Percentiles rank a stretch among this genome's conserved stretches.
Conservation (phyloP, 2,329 filamentous ascomycete species). For the Xylaria hypoxylon region DNA sequence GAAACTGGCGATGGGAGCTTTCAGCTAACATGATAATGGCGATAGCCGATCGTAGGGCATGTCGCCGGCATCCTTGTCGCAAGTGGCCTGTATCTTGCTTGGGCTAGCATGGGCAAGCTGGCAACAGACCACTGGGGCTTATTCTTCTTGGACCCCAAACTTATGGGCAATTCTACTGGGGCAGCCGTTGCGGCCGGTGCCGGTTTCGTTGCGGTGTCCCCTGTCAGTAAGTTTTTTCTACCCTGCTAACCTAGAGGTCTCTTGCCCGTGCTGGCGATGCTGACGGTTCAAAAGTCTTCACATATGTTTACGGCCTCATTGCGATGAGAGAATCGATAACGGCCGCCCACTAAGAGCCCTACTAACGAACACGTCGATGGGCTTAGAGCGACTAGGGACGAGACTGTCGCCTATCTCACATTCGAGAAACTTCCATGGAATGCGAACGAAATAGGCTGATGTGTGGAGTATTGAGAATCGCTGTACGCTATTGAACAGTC, state of each 20-base stretch:
- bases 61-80: constrained; percentile 56
- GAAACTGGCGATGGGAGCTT: not conserved
- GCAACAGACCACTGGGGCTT: constrained; percentile 61
- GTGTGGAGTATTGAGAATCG: not conserved
- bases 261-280: constrained; percentile 37
- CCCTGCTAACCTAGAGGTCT: not conserved
- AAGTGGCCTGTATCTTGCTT: constrained; percentile 61
- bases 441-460: constrained; percentile 1
- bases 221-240: constrained; percentile 56
- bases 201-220: constrained; percentile 59
- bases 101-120: constrained; percentile 61
- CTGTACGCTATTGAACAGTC: not conserved
- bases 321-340: constrained; percentile 59
- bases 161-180: constrained; percentile 56
- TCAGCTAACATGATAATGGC: constrained; percentile 10
- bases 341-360: constrained; percentile 35
- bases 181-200: constrained; percentile 59
- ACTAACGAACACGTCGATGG: not conserved
- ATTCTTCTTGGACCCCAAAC: constrained; percentile 63
- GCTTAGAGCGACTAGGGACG: not conserved
- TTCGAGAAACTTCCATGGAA: not conserved
- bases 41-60: constrained; percentile 60
- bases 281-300: constrained; percentile 55
- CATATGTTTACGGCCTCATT: constrained; percentile 62
- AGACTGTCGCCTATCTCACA: not conserved